These are phyloP conservation scores for Talaromyces adpressus DNA, from an alignment of 495 filamentous ascomycete species.

Conservation along the genomic window DNA sequence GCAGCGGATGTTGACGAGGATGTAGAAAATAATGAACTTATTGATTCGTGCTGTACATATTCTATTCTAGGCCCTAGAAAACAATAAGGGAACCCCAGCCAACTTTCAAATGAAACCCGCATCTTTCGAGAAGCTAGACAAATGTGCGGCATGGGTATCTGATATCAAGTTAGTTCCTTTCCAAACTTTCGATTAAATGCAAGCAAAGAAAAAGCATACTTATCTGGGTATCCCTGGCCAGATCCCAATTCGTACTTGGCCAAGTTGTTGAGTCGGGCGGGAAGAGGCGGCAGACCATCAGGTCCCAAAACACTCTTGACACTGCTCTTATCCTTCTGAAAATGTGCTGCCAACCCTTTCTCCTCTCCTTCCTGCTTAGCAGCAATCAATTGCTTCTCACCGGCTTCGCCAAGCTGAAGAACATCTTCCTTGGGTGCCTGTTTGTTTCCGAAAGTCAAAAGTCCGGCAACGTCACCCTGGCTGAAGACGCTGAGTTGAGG, in stretches of 20 bases:
- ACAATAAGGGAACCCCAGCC: neutral
- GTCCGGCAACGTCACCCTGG: conserved; percentile 77
- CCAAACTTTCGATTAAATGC: no score
- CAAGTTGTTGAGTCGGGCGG: conserved; percentile 51
- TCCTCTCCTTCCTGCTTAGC: conserved; percentile 70
- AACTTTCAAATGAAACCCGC: neutral
- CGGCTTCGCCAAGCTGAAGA: conserved; percentile 73
- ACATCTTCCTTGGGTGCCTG: conserved; percentile 71
- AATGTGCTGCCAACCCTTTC: conserved; percentile 61
- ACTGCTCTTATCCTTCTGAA: conserved; percentile 58
- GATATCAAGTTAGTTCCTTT: neutral
- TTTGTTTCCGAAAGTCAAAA: conserved; percentile 79
- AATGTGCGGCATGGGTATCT: conserved; percentile 52
- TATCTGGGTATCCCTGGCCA: conserved; percentile 43
- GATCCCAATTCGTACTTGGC: conserved; percentile 38
- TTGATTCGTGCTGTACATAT: neutral
- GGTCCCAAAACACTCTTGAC: conserved; percentile 60
- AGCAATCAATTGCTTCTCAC: conserved; percentile 70
- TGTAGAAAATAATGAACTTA: neutral
- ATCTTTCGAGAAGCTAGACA: conserved; percentile 20
- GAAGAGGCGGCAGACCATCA: conserved; percentile 76
- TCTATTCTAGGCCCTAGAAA: neutral
- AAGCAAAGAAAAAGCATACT: conserved; percentile 26
- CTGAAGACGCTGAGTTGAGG: conserved; percentile 72
- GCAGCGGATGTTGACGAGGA: neutral